Evolutionary conservation across 768 basidiomycete species (phyloP).

Genomic region (Sporobolomyces pararoseus): DNA sequence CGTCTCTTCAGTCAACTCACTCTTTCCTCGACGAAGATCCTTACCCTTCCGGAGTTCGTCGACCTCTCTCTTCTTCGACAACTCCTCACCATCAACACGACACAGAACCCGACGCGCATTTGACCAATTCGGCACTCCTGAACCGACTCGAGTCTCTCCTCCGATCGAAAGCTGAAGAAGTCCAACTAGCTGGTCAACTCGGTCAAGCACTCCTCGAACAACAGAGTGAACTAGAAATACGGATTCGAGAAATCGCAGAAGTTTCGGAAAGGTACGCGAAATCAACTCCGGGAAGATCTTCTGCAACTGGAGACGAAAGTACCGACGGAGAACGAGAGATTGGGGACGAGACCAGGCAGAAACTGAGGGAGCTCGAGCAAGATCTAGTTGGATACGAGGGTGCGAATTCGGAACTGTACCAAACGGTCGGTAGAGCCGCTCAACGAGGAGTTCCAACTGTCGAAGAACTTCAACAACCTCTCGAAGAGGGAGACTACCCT

Average conservation of each 20-base stretch:
- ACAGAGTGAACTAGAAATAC: conserved; percentile 85
- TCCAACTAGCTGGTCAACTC: conserved; percentile 83
- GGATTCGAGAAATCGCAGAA: conserved; percentile 66
- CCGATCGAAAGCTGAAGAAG: conserved; percentile 85
- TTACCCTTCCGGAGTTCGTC: conserved; percentile 19
- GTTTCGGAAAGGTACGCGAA: conserved; percentile 55
- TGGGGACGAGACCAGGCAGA: conserved; percentile 53
- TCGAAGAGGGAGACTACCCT: neutral
- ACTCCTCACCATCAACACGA: neutral
- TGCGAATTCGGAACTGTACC: conserved; percentile 72
- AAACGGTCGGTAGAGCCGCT: conserved; percentile 65
- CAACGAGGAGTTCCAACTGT: conserved; percentile 15
- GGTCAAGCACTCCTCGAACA: conserved; percentile 90
- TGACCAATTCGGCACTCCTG: conserved; percentile 25
- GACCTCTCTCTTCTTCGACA: conserved; percentile 10
- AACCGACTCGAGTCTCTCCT: conserved; percentile 56
- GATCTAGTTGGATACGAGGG: conserved; percentile 71
- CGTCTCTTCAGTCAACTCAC: conserved; percentile 20
- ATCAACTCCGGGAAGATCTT: conserved; percentile 51
- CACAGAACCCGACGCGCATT: neutral
- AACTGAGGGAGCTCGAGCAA: conserved; percentile 71
- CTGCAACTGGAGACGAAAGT: conserved; percentile 53
- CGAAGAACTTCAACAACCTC: conserved; percentile 1
- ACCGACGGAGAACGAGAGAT: conserved; percentile 65
- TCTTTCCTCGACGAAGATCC: conserved; percentile 41